Base-by-base conservation (phyloP, 495 filamentous ascomycete genomes). In the Oidiodendron maius region DNA sequence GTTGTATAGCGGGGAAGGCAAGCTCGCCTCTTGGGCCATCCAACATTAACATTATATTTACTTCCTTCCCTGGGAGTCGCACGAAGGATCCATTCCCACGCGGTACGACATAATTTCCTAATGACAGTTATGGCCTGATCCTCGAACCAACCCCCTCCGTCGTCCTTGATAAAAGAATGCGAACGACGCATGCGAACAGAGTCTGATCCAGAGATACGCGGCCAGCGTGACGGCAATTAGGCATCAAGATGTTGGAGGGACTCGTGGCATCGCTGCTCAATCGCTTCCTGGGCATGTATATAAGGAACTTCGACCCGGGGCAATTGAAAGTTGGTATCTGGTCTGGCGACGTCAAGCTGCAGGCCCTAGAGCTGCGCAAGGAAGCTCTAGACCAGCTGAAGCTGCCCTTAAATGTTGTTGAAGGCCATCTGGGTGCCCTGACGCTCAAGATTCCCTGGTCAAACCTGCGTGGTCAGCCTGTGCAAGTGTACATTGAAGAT, bases 221-320 rank as follows among this genome's bases (percentile, higher is more conserved):
- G 72, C 71, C 74, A 49, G 74, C 74, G 71, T 76, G 41, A 77
- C 71, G 74, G 76, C 74, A 61, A 56, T 57, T 49, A 59, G 43
- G 52, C 46, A 13, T 52, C 64, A 65, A 53, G 49, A 83, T 83
- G 79, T 64, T 83, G 61, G 79, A 83, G 73, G 79, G 79, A 55
- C 66, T 83, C 46, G 79, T 82, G 53, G 89, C 93, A 55, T 94
- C 89, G 65, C 74, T 98, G 71, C 83, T 98, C 60, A 98, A 98
- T 71, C 87, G 94, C 68, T 96, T 97, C 69, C 69, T 98, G 80
- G 94, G 94, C 71, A 96, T 97, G 82, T 97, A 97, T 71, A 89
- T 98, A 63, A 90, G 93, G 75, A 98, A 98, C 66, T 97, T 98
- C 62, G 91, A 98, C 64, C 84, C 91, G 16, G 87, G 83, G 55